Percentiles rank a stretch among this genome's conserved stretches.
Conservation (phyloP, 2,329 filamentous ascomycete genomes). For the Trichoderma harzianum region DNA sequence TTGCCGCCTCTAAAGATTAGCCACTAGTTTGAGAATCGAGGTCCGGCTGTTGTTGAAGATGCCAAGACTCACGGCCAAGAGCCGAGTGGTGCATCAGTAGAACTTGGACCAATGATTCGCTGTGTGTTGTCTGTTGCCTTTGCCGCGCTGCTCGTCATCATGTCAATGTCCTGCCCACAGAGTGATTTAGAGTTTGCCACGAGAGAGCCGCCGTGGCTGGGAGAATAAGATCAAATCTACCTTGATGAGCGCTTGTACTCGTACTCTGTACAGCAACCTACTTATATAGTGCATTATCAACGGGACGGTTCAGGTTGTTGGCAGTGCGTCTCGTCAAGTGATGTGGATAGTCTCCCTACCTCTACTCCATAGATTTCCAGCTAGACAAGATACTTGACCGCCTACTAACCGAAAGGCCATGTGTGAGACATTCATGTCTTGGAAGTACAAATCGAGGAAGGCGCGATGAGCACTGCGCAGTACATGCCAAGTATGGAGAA, state of each 20-base stretch:
- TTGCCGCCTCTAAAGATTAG: neutral
- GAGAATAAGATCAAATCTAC: neutral
- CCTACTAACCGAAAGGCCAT: neutral
- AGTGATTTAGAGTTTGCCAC: neutral
- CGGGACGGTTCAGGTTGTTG: neutral
- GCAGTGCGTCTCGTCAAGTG: neutral
- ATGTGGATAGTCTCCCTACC: neutral
- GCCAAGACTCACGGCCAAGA: neutral
- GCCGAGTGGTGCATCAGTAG: neutral
- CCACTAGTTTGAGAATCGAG: neutral
- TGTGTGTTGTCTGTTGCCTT: neutral
- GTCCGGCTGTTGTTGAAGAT: neutral
- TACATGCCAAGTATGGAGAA: neutral
- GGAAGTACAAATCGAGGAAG: neutral
- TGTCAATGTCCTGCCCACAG: neutral
- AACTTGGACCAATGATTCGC: neutral
- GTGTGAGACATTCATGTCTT: neutral
- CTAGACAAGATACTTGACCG: neutral
- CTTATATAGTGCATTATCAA: neutral
- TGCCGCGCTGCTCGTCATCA: neutral
- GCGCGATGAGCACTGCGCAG: neutral
- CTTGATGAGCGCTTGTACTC: neutral
- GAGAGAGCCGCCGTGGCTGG: neutral
- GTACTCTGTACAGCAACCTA: neutral
- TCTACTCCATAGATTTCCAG: neutral